Evolutionary conservation across 2,329 filamentous ascomycete species (phyloP).

Genomic region (Talaromyces albobiverticillius): DNA sequence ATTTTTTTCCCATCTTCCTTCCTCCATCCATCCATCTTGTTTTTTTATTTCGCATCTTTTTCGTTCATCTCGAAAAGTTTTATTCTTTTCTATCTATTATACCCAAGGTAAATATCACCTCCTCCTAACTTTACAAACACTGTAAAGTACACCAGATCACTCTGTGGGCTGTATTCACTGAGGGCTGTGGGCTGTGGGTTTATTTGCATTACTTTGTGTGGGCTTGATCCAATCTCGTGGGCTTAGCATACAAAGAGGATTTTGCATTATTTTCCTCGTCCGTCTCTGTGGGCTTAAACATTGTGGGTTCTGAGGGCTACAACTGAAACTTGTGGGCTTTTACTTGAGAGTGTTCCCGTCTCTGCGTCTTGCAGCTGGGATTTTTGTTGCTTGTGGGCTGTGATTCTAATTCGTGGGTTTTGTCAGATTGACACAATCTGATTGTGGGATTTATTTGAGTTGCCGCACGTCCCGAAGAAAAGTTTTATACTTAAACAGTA

Average conservation of each 20-base stretch:
- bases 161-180: constrained; percentile 26
- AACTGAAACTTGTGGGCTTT: constrained; percentile 35
- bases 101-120: constrained; percentile 8
- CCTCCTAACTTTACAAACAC: constrained; percentile 1
- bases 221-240: constrained; percentile 35
- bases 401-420: constrained; percentile 17
- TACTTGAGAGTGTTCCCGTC: constrained; percentile 18
- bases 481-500: background rate
- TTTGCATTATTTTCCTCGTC: constrained; percentile 39
- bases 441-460: constrained; percentile 20
- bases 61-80: background rate
- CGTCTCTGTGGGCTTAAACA: constrained; percentile 44
- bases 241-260: constrained; percentile 39
- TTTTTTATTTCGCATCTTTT: background rate
- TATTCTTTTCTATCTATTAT: background rate
- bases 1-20: background rate
- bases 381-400: constrained; percentile 31
- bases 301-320: constrained; percentile 38
- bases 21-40: background rate
- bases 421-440: constrained; percentile 15
- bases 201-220: constrained; percentile 38
- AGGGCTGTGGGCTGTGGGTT: constrained; percentile 44
- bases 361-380: constrained; percentile 23
- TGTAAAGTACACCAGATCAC: constrained; percentile 13
- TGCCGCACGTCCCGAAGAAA: constrained; percentile 9